Percentiles rank a stretch among this genome's conserved stretches.
Conservation (phyloP, 768 basidiomycete species). For the Epithele typhae region DNA sequence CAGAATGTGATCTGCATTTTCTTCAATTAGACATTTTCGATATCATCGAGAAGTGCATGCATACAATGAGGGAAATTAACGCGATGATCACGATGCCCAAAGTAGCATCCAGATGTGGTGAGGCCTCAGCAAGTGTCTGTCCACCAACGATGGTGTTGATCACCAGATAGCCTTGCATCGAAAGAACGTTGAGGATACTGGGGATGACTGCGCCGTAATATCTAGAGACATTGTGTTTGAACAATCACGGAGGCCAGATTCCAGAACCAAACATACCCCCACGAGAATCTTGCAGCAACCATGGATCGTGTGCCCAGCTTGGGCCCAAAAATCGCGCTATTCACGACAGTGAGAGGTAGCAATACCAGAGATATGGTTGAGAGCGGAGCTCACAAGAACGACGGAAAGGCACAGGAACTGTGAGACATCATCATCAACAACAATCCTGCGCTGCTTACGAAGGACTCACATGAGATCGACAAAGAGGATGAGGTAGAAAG, state of each 20-base stretch:
- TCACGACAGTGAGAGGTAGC: neutral
- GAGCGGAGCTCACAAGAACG: slow-evolving; percentile 31
- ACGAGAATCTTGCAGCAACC: slow-evolving; percentile 50
- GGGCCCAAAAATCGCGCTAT: slow-evolving; percentile 47
- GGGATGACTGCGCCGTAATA: slow-evolving; percentile 37
- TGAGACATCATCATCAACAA: neutral
- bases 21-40: neutral
- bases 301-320: slow-evolving; percentile 52
- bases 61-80: slow-evolving; percentile 32
- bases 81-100: slow-evolving; percentile 43
- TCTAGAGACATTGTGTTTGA: no score
- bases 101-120: slow-evolving; percentile 19
- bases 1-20: slow-evolving; percentile 29
- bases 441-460: no score
- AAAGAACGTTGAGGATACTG: slow-evolving; percentile 38
- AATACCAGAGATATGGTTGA: neutral
- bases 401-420: slow-evolving; percentile 33
- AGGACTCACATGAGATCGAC: slow-evolving; percentile 40
- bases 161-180: slow-evolving; percentile 44
- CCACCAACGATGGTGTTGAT: slow-evolving; percentile 47
- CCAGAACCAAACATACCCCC: slow-evolving; percentile 30
- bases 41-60: neutral
- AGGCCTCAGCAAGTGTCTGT: slow-evolving; percentile 40
- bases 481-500: slow-evolving; percentile 37
- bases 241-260: neutral